These are phyloP conservation scores for Cordyceps pruinosa DNA, from an alignment of 2,329 filamentous ascomycete species.

Conservation along the genomic window DNA sequence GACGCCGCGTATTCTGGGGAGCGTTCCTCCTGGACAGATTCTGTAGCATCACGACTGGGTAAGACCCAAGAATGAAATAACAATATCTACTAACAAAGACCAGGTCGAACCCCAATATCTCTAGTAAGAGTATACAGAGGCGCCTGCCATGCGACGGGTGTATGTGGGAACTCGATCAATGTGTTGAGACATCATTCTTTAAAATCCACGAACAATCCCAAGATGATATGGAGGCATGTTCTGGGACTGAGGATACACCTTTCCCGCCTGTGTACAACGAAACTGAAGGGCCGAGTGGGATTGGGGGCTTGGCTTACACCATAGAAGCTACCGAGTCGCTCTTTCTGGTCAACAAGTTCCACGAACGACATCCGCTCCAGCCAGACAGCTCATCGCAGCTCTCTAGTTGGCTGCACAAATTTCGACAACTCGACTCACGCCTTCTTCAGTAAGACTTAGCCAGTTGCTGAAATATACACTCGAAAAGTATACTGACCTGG, in stretches of 20 bases:
- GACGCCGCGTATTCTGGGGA: conserved; percentile 35
- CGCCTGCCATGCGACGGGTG: conserved; percentile 33
- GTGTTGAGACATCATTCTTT: conserved; percentile 22
- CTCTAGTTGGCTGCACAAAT: conserved; percentile 35
- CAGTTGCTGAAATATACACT: not conserved
- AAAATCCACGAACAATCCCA: conserved; percentile 20
- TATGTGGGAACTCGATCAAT: conserved; percentile 30
- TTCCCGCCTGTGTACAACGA: conserved; percentile 2
- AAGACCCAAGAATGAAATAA: conserved; percentile 20
- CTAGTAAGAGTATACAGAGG: conserved; percentile 18
- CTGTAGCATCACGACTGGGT: conserved; percentile 33
- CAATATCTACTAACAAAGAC: conserved; percentile 23
- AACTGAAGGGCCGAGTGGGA: not conserved
- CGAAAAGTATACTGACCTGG: not conserved
- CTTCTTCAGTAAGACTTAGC: conserved; percentile 30
- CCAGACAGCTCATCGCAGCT: conserved; percentile 29
- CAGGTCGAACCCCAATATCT: conserved; percentile 23
- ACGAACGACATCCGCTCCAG: conserved; percentile 35
- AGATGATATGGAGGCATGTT: conserved; percentile 19
- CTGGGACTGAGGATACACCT: conserved; percentile 20
- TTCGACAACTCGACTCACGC: conserved; percentile 37
- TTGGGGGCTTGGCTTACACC: conserved; percentile 37
- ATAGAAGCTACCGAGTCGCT: conserved; percentile 39
- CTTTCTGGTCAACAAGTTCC: conserved; percentile 35
- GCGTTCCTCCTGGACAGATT: conserved; percentile 35